Base-by-base conservation (phyloP, 1,139 yeast genomes). In the Taphrina pruni region DNA sequence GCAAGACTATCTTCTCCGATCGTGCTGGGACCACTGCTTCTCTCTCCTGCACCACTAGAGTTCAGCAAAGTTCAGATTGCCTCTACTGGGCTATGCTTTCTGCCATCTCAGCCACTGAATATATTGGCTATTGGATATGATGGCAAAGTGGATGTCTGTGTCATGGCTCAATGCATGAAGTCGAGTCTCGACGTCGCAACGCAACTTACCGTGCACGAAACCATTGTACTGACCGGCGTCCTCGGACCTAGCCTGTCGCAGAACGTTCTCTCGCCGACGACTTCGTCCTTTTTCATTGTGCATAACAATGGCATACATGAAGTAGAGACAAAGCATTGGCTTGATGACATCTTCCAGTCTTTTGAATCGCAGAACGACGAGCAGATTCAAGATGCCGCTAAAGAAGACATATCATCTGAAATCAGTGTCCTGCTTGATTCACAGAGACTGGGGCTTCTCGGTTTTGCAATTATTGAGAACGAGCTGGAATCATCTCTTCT, bases 71-170 rank as follows among this genome's bases (percentile, higher is more conserved):
- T 20, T 35, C 62, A 66, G 26, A 38, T 60, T 6, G 9, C 14
- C 3, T 70, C 71, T 9, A 56, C 62, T 9, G 51, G 62, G 14
- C 52, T 69, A 32, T 41, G 50, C 45, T 57, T 61, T 21, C 35
- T 69, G 20, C 65, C 70, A 21, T 43, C 62, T 20, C 65, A 55
- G 32, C 62, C 66, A 3, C 45, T 69, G 17, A 60, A 61, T 35
- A 43, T 69, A 9, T 54, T 69, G 20, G 67, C 60, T n/a, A 54
- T 69, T 35, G 64, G 67, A 26, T 67, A 35, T n/a, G 67, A 67
- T 35, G 71, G 70, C 21, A 69, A 69, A 57, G 60, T 69, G 46
- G 71, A 69, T 55, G 38, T 69, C 20, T 69, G 71, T 60, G 38
- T 60, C 21, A 55, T 61, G 35, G 62, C 55, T 12, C 61, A 67